Evolutionary conservation across 495 filamentous ascomycete genomes (phyloP).

Genomic region (Aspergillus incahuasiensis): DNA sequence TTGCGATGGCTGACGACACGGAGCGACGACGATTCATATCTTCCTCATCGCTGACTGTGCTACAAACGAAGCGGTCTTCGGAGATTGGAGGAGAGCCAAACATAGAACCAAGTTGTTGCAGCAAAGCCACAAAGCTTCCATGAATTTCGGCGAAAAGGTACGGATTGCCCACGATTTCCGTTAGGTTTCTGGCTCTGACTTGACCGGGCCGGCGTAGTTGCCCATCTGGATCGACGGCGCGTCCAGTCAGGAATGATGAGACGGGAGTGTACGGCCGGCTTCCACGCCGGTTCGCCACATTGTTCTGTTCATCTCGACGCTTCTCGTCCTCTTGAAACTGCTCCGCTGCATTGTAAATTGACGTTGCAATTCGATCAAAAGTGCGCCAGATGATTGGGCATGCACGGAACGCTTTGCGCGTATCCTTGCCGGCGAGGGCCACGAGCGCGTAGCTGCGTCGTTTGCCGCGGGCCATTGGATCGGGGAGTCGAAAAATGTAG

Average conservation of each 20-base stretch:
- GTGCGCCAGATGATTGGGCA: conserved; percentile 68
- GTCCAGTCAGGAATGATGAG: conserved; percentile 60
- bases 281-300: conserved; percentile 18
- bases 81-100: conserved; percentile 43
- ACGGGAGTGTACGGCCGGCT: conserved; percentile 49
- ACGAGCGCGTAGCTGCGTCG: conserved; percentile 83
- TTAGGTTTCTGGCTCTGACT: conserved; percentile 69
- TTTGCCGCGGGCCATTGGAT: conserved; percentile 81
- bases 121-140: conserved; percentile 66
- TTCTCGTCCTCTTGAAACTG: conserved; percentile 46
- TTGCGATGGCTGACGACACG: conserved; percentile 16
- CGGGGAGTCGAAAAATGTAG: conserved; percentile 84
- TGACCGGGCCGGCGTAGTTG: conserved; percentile 46
- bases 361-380: conserved; percentile 71
- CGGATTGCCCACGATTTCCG: conserved; percentile 79
- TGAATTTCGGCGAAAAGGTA: conserved; percentile 89
- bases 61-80: conserved; percentile 43
- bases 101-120: conserved; percentile 59
- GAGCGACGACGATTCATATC: conserved; percentile 19
- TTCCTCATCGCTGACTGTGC: conserved; percentile 35
- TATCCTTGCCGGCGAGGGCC: conserved; percentile 67
- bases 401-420: conserved; percentile 67
- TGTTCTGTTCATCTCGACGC: conserved; percentile 39
- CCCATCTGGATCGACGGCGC: conserved; percentile 55
- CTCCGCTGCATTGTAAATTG: conserved; percentile 65